Conservation (phyloP, 2,329 filamentous ascomycete genomes). For the Monosporascus ibericus region DNA sequence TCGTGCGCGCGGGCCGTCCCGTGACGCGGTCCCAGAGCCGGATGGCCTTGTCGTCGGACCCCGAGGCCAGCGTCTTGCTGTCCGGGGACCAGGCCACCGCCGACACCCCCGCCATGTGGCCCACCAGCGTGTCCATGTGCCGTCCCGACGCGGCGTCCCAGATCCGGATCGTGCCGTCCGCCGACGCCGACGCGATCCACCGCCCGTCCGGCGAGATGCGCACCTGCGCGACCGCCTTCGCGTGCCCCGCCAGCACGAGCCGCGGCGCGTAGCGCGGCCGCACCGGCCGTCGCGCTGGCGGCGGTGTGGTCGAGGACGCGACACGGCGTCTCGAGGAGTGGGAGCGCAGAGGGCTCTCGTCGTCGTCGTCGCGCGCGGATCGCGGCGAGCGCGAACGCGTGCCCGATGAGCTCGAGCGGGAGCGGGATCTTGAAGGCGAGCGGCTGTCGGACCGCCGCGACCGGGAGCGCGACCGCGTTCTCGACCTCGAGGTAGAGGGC, state of each 20-base stretch:
- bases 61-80: conserved; percentile 78
- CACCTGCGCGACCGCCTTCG: conserved; percentile 72
- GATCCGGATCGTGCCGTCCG: conserved; percentile 85
- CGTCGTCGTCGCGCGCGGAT: conserved; percentile 6
- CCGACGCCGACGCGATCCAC: conserved; percentile 85
- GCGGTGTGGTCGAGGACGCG: conserved; percentile 3
- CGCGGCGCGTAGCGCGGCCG: conserved; percentile 62
- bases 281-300: conserved; percentile 41
- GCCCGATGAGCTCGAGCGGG: conserved; percentile 7
- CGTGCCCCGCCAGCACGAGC: conserved; percentile 71
- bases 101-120: conserved; percentile 87
- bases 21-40: conserved; percentile 79
- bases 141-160: conserved; percentile 77
- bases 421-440: conserved; percentile 9
- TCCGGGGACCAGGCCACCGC: conserved; percentile 94
- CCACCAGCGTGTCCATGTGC: conserved; percentile 83
- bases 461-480: conserved; percentile 11
- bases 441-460: conserved; percentile 9
- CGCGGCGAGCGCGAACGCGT: conserved; percentile 15
- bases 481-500: conserved; percentile 13
- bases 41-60: conserved; percentile 94
- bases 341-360: background rate
- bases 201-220: conserved; percentile 86
- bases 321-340: background rate
- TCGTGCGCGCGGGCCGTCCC: conserved; percentile 47